phyloP scores from a whole-genome alignment of 2,329 filamentous ascomycete genomes.

The Hypoxylon sp. region DNA sequence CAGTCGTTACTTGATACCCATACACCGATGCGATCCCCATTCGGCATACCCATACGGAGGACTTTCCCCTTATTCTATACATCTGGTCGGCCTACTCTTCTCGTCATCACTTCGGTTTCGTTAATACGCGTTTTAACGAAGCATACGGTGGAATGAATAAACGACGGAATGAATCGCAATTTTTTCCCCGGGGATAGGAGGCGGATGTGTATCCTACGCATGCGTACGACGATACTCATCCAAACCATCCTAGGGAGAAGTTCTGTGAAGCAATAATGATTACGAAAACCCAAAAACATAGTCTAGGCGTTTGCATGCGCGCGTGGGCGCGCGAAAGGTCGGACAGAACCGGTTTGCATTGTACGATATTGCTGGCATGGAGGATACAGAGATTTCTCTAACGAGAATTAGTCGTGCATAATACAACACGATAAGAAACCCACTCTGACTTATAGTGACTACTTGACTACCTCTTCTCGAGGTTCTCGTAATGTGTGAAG shows the following conservation, averaged over 20 bases:
- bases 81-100: not conserved
- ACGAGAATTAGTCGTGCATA: conserved; percentile 9
- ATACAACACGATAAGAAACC: not conserved
- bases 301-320: conserved; percentile 1
- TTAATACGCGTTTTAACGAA: not conserved
- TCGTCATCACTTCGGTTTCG: not conserved
- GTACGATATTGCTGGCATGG: conserved; percentile 12
- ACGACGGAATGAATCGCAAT: not conserved
- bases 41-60: not conserved
- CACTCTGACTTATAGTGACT: not conserved
- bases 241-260: not conserved
- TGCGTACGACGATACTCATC: conserved; percentile 14
- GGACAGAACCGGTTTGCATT: not conserved
- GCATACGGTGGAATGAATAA: not conserved
- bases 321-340: not conserved
- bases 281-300: not conserved
- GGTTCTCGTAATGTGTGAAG: not conserved
- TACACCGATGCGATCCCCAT: not conserved
- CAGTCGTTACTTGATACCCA: not conserved
- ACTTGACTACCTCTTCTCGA: conserved; percentile 1
- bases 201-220: not conserved
- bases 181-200: not conserved
- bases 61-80: not conserved
- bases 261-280: conserved; percentile 5
- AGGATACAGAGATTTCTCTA: not conserved